Evolutionary conservation across 148 eudicot species (phyloP), one percentile per base, ranked within the genome.

Genomic region (Polygonum maritimum): DNA sequence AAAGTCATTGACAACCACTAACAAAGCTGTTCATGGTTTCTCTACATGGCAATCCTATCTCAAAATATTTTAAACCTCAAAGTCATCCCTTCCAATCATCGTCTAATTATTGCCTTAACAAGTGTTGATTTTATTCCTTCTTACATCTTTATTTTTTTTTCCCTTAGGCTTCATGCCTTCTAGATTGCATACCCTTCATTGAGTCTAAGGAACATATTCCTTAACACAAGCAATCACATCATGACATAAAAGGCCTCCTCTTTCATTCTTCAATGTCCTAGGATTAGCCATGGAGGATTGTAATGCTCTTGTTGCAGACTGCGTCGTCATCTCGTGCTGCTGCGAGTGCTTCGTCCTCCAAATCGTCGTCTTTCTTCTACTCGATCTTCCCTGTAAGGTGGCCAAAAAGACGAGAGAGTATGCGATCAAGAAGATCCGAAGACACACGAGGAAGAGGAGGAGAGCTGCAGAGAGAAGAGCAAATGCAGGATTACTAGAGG

Each of bases 241-340:
- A 88, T 86, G 91, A 48, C 80, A 80, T 79, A 73, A 67, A 15
- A 67, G 15, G 51, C 71, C 48, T 40, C 73, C 36, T 48, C 62
- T 35, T 65, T 74, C 65, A 77, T 74, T 21, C 40, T 73, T 58
- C 39, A 51, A 31, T 75, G 36, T 63, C 74, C 55, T 21, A 0
- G 12, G 18, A n/a, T n/a, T 48, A 3, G 60, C 78, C 60, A 88
- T 86, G 96, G 96, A 89, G 81, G 96, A 92, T 48, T 49, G 75
- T 7, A 89, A 85, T 81, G 48, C 83, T 60, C 76, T 88, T 8
- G 83, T 85, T 7, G 88, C 92, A 2, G 97, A 95, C 65, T 92
- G 96, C 74, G 69, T 92, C 15, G 91, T 92, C 74, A 77, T 95
- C 72, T 85, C 88, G 0, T 95, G 98, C n/a, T 95, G 97, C 79